Percentiles rank a stretch among this genome's conserved stretches.
These are phyloP conservation scores for Acanthamoeba healyi DNA, from an alignment of 208 protist genomes.

Conservation along the genomic window DNA sequence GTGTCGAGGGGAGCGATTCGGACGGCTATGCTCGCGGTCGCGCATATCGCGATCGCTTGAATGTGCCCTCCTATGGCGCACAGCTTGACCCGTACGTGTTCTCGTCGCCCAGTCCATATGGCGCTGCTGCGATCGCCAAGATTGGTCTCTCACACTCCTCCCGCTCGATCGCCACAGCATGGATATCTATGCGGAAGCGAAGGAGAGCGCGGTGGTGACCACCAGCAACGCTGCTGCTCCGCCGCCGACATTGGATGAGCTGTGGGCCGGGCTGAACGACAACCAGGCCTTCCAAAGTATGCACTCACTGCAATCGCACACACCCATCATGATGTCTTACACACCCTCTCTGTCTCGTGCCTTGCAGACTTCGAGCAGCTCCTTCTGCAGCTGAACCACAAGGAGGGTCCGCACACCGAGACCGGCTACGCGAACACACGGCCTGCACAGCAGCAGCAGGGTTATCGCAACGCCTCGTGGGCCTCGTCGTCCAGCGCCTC, in stretches of 20 bases:
- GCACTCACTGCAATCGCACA: neutral
- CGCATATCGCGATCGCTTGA: neutral
- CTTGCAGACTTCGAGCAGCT: neutral
- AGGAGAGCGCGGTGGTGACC: neutral
- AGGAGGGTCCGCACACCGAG: neutral
- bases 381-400: neutral
- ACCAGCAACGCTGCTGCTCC: neutral
- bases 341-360: neutral
- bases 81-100: neutral
- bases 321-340: no score
- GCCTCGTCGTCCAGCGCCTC: no score
- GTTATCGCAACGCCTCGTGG: no score
- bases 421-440: neutral
- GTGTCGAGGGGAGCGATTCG: constrained; percentile 18
- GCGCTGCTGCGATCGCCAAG: neutral
- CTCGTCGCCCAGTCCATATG: no score
- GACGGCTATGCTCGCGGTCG: constrained; percentile 26
- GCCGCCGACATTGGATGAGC: neutral
- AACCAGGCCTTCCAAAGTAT: constrained; percentile 6
- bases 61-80: neutral
- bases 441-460: neutral
- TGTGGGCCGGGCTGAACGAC: neutral
- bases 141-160: neutral
- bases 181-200: neutral
- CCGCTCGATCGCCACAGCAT: neutral